phyloP scores from a whole-genome alignment of 495 filamentous ascomycete species.

The Sordaria brevicollis region DNA sequence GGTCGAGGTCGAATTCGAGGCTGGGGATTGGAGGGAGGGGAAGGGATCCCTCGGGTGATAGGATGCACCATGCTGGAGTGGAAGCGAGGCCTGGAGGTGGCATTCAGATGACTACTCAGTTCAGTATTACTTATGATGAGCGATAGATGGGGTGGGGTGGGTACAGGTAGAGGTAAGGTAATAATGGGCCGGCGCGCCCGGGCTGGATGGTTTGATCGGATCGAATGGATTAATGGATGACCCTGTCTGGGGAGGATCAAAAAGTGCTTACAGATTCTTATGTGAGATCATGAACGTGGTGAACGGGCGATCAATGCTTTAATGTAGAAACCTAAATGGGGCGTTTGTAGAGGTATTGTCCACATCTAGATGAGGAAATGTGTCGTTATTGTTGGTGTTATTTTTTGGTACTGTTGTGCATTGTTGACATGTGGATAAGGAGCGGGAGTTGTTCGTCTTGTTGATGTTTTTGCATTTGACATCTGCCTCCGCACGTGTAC shows the following conservation, averaged over 20 bases:
- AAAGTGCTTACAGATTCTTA: too few relatives aligned
- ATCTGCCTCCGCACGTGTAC: too few relatives aligned
- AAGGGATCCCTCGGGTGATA: not conserved
- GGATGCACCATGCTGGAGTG: not conserved
- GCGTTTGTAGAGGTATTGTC: too few relatives aligned
- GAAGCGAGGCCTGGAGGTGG: not conserved
- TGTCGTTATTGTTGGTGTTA: too few relatives aligned
- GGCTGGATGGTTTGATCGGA: not conserved
- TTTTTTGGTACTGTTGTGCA: too few relatives aligned
- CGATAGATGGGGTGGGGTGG: not conserved
- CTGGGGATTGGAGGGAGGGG: not conserved
- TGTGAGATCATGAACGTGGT: not conserved
- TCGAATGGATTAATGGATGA: not conserved
- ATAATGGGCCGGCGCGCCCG: not conserved
- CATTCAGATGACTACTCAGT: slow-evolving; percentile 2
- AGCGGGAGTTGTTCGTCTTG: too few relatives aligned
- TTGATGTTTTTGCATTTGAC: too few relatives aligned
- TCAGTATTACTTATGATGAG: slow-evolving; percentile 2
- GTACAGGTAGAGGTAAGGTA: not conserved
- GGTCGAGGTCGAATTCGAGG: not conserved
- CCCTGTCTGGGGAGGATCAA: not conserved
- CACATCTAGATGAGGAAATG: too few relatives aligned
- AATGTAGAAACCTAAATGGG: too few relatives aligned
- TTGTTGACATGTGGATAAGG: too few relatives aligned
- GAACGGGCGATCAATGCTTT: not conserved